Conservation (phyloP, 805 yeast genomes). For the Saitoella complicata region DNA sequence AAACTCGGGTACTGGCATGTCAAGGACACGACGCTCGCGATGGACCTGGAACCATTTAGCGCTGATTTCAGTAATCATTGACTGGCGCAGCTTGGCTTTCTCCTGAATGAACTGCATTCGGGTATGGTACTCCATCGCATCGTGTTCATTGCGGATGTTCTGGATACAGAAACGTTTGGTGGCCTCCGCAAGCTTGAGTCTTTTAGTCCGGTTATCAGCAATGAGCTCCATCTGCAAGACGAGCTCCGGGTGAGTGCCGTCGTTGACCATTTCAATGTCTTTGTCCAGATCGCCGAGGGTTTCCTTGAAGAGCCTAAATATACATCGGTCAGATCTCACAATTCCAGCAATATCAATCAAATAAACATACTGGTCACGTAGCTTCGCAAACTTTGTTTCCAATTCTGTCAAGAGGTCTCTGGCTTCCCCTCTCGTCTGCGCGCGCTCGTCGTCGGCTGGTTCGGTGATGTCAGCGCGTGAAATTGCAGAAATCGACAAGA, state of each 20-base stretch:
- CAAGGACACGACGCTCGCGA: constrained; percentile 72
- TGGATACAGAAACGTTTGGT: not conserved
- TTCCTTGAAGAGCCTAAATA: constrained; percentile 49
- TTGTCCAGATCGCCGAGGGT: constrained; percentile 60
- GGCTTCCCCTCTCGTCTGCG: constrained; percentile 41
- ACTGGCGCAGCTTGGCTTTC: not conserved
- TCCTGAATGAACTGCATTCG: not conserved
- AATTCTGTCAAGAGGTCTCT: constrained; percentile 59
- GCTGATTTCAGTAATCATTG: not conserved
- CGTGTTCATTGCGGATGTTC: not conserved
- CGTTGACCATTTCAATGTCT: constrained; percentile 71
- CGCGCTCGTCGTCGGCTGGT: constrained; percentile 18
- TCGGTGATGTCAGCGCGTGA: not conserved
- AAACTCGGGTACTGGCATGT: constrained; percentile 36
- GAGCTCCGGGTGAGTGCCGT: constrained; percentile 85
- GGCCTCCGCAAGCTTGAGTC: constrained; percentile 34
- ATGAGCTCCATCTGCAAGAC: constrained; percentile 28
- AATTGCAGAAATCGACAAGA: constrained; percentile 9
- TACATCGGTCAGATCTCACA: not conserved
- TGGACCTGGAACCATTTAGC: constrained; percentile 77
- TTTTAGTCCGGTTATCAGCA: constrained; percentile 56
- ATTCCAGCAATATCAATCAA: not conserved
- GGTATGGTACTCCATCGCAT: not conserved
- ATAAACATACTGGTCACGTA: constrained; percentile 40
- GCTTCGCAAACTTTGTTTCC: constrained; percentile 70